These are phyloP conservation scores for Zygosaccharomyces rouxii DNA, from an alignment of 805 yeast species.

Conservation along the genomic window DNA sequence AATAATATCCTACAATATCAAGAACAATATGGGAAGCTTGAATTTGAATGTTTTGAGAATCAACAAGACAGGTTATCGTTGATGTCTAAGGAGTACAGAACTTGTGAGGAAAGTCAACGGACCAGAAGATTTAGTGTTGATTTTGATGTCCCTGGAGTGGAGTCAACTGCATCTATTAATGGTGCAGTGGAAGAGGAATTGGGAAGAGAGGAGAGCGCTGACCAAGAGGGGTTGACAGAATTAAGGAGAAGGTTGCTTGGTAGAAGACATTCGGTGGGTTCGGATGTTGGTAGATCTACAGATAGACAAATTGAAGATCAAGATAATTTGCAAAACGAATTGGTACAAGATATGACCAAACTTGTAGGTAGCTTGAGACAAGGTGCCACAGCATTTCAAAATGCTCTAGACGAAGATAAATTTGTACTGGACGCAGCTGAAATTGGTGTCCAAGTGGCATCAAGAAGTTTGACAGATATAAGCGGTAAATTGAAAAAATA, in stretches of 20 bases:
- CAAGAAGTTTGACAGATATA: constrained; percentile 33
- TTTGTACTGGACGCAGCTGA: constrained; percentile 41
- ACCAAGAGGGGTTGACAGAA: constrained; percentile 32
- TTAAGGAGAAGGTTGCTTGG: constrained; percentile 34
- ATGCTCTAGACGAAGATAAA: constrained; percentile 38
- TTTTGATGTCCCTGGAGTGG: constrained; percentile 21
- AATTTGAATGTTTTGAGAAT: constrained; percentile 13
- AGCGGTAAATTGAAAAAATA: constrained; percentile 33
- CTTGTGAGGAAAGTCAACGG: constrained; percentile 15
- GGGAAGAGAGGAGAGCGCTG: constrained; percentile 5
- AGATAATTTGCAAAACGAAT: constrained; percentile 37
- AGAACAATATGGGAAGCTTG: constrained; percentile 10
- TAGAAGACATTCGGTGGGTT: constrained; percentile 8
- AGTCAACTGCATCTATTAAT: background rate
- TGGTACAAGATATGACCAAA: constrained; percentile 38
- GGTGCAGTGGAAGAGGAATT: background rate
- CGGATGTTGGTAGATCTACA: constrained; percentile 15
- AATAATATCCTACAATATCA: constrained; percentile 12
- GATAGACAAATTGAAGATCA: constrained; percentile 38
- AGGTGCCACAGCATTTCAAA: constrained; percentile 41
- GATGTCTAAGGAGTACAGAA: constrained; percentile 17
- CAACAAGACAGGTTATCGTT: constrained; percentile 6
- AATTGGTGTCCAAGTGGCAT: constrained; percentile 39
- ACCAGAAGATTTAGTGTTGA: constrained; percentile 31
- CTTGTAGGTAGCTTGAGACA: constrained; percentile 37